Base-by-base conservation (phyloP, 2,329 filamentous ascomycete genomes). In the Penicillium sp. region DNA sequence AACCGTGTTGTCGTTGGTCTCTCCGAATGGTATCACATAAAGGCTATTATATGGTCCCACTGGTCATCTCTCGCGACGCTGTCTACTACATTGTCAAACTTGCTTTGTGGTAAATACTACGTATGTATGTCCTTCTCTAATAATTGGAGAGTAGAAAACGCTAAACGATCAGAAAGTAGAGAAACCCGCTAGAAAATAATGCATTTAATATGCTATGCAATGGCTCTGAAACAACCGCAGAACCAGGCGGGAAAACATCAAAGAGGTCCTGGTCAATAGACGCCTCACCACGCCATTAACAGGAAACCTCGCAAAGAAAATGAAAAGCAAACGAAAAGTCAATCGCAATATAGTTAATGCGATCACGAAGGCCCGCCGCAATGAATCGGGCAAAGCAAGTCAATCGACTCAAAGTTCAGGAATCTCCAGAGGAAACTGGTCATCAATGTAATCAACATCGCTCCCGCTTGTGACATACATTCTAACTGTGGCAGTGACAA, bases 21-120 rank as follows among this genome's bases (percentile, higher is more conserved):
- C 8, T 24, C 4, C 39, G 2, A 16, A 40, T 42, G 3, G 22
- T 11, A 29, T 9, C 3, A 10, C 11, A 10, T n/a, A n/a, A 5
- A 43, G 2, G 9, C 14, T 26, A 11, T 26, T 2, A 9, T 26
- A 9, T 6, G 9, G 16, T n/a, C 20, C 38, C 7, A 4, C 20
- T 14, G 7, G 13, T 16, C 4, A 24, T 16, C 9, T 4, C 9
- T 22, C 1, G 8, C 2, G 7, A 4, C 24, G n/a, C 26, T 14
- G 2, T 2, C 13, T 31, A 1, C 2, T 31, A 2, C 14, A 14
- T 4, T 14, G 4, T 14, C 26, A 1, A 9, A 1, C 4, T 44
- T 20, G 5, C 9, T 14, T 18, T 16, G n/a, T 24, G 13, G 6
- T 24, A 14, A 40, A 16, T 7, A 22, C 9, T 20, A 22, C 3